Evolutionary conservation across 495 filamentous ascomycete species (phyloP), one percentile per base, ranked within the genome.

Genomic region (Lasiosphaeria hispida): DNA sequence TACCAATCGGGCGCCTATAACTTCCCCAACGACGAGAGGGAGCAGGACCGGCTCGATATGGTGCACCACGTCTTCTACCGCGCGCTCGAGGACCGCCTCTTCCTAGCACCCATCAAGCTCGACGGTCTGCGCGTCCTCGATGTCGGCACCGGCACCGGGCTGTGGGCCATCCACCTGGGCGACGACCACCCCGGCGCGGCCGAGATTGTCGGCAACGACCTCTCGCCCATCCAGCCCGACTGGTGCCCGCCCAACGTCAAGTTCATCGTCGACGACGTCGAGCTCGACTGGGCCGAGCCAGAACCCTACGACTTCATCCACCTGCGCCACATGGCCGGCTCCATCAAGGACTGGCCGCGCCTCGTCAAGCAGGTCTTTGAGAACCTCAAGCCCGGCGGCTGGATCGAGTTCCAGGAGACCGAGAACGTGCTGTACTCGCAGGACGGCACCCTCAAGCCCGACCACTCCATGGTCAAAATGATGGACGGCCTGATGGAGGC

Each of bases 41-140:
- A 89, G 67, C 82, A 86, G 69, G 80, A 86, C 61, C 84, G 86
- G n/a, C 75, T 88, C 14, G 86, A 89, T 62, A 69, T 89, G 61
- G 70, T 80, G 51, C 87, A 91, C 70, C 80, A 84, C 55, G 73
- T 85, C 55, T 71, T 68, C 48, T 64, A 62, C 18, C 61, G 67
- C 14, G 57, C 68, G 11, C 66, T 68, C 51, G 68, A 73, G 48
- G 75, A 77, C 49, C 69, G 70, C 33, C 66, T 79, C 10, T 75
- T 65, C 45, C 63, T 65, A 3, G 62, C 70, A 9, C 68, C 68
- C 18, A 51, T 72, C 34, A 48, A 69, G 41, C 63, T 57, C 13
- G 58, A 19, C 2, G 57, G 60, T 0, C 51, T 66, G 17, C 63
- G 63, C 49, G 44, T 66, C 15, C 57, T 65, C 36, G 63, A 68